phyloP scores from a whole-genome alignment of 2,329 filamentous ascomycete species.

The Cercospora sp. region DNA sequence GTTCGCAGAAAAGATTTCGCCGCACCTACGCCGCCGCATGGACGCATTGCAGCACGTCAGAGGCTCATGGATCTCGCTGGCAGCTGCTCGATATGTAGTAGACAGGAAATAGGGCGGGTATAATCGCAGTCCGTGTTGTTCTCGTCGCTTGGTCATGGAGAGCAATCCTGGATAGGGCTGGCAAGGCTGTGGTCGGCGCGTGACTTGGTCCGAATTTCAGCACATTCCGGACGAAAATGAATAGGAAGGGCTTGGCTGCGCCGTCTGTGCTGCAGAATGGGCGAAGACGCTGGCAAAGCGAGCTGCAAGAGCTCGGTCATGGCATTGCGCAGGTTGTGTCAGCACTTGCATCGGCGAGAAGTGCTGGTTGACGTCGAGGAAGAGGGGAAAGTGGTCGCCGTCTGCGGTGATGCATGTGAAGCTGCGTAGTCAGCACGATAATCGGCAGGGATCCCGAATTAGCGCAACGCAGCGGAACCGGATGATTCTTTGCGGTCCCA shows the following conservation, averaged over 20 bases:
- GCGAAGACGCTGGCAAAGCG: slow-evolving; percentile 4
- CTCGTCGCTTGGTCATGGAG: slow-evolving; percentile 9
- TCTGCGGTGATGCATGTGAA: neutral
- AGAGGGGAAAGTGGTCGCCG: neutral
- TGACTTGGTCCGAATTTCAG: neutral
- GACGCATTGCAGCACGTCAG: neutral
- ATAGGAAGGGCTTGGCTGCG: slow-evolving; percentile 9
- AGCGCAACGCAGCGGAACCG: neutral
- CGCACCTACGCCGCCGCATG: neutral
- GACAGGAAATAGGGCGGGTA: slow-evolving; percentile 3
- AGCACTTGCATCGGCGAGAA: neutral
- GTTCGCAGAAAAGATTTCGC: neutral
- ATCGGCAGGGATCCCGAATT: slow-evolving; percentile 2
- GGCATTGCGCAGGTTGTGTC: neutral
- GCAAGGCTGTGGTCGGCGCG: slow-evolving; percentile 1
- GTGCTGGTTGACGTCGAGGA: neutral
- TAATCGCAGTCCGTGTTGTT: neutral
- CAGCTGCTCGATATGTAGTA: neutral
- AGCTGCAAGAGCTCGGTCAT: slow-evolving; percentile 8
- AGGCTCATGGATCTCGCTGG: neutral
- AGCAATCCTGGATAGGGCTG: slow-evolving; percentile 1
- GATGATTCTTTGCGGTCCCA: neutral
- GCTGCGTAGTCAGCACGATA: slow-evolving; percentile 7
- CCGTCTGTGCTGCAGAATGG: neutral
- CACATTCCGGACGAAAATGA: slow-evolving; percentile 4